Evolutionary conservation across 2,329 filamentous ascomycete species (phyloP).

Genomic region (Periconia macrospinosa): DNA sequence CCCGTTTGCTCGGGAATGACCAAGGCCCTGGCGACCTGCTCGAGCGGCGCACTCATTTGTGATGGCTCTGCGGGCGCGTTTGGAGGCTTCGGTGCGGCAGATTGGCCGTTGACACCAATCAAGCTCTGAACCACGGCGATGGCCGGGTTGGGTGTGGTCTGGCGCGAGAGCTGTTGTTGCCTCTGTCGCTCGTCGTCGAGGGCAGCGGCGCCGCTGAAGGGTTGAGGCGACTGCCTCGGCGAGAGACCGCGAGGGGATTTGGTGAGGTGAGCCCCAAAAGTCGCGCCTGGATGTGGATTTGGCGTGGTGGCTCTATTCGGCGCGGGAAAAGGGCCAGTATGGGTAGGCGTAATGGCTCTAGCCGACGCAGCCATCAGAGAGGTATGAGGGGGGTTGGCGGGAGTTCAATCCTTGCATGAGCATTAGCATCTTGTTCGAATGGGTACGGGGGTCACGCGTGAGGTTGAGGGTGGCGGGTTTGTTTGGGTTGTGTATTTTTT

Average conservation of each 20-base stretch:
- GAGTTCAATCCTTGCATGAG: conserved; percentile 8
- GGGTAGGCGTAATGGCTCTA: conserved; percentile 47
- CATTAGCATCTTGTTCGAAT: conserved; percentile 12
- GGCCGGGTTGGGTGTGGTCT: conserved; percentile 54
- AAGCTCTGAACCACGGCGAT: conserved; percentile 48
- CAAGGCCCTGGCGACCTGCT: conserved; percentile 51
- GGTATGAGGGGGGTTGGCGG: conserved; percentile 1
- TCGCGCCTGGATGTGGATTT: conserved; percentile 30
- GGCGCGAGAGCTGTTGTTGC: conserved; percentile 44
- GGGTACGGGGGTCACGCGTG: conserved; percentile 3
- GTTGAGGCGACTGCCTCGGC: conserved; percentile 43
- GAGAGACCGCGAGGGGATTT: conserved; percentile 48
- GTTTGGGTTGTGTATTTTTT: neutral
- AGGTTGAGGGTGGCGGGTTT: neutral
- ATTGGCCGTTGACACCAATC: conserved; percentile 40
- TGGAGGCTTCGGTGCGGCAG: conserved; percentile 46
- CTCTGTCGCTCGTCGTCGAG: conserved; percentile 52
- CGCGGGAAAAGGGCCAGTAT: conserved; percentile 43
- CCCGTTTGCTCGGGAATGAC: conserved; percentile 49
- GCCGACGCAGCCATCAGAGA: conserved; percentile 48
- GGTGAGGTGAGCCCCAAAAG: conserved; percentile 43
- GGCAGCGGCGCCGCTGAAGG: conserved; percentile 52
- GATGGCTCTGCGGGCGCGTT: conserved; percentile 48
- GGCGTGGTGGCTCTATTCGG: conserved; percentile 46
- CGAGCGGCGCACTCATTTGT: conserved; percentile 53